Conservation (phyloP, 1,139 yeast species). For the Starmera stellimalicola region DNA sequence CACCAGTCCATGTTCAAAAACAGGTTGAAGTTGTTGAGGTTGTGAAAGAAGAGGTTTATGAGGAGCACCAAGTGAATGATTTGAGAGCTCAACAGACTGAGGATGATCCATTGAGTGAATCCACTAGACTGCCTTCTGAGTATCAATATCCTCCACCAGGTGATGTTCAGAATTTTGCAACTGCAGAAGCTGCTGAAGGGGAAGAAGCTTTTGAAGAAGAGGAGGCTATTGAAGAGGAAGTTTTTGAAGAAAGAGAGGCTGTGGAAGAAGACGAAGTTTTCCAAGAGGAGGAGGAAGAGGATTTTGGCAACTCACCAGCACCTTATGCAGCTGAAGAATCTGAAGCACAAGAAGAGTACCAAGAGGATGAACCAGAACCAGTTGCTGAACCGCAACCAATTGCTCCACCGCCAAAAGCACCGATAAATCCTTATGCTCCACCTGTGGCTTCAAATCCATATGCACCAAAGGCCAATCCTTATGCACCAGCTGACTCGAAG, state of each 20-base stretch:
- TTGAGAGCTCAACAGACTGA: no score
- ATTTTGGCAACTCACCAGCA: not conserved
- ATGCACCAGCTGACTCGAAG: slow-evolving; percentile 5
- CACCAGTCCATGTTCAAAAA: slow-evolving; percentile 1
- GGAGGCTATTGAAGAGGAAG: slow-evolving; percentile 11
- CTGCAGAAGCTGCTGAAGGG: not conserved
- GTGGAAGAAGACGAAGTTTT: slow-evolving; percentile 24
- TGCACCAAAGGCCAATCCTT: slow-evolving; percentile 26
- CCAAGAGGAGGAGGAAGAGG: slow-evolving; percentile 19
- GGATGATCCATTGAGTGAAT: slow-evolving; percentile 4
- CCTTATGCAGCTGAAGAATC: not conserved
- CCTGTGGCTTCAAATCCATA: slow-evolving; percentile 19
- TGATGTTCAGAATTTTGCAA: slow-evolving; percentile 7
- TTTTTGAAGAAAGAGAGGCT: slow-evolving; percentile 19
- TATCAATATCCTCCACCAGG: slow-evolving; percentile 2
- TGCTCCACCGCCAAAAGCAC: slow-evolving; percentile 1
- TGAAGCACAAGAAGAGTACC: not conserved
- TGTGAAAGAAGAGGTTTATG: not conserved
- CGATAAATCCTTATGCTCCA: slow-evolving; percentile 27
- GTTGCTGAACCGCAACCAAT: not conserved
- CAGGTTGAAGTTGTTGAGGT: slow-evolving; percentile 3
- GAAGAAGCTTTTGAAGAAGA: slow-evolving; percentile 9
- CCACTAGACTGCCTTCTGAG: slow-evolving; percentile 2
- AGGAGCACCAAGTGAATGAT: not conserved
- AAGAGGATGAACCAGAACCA: not conserved